Evolutionary conservation across 2,329 filamentous ascomycete genomes (phyloP), one percentile per base, ranked within the genome.

Genomic region (Epichloe glyceriae): DNA sequence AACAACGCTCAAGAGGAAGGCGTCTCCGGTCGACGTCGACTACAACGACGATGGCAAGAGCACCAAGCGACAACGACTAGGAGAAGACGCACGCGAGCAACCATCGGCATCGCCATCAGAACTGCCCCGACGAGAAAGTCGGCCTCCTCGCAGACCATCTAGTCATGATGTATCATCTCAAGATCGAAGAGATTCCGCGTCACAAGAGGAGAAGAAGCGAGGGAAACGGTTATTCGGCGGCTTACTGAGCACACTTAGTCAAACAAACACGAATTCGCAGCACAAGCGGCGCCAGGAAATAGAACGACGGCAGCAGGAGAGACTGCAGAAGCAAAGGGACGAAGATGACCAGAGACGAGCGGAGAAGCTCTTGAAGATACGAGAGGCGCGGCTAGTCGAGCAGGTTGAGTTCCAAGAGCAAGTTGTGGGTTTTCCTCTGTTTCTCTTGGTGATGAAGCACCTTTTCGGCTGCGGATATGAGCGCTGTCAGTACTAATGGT

Each of bases 181-280:
- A 14, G 59, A 62, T 50, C 55, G 60, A 50, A 56, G 56, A 40
- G 57, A 50, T 41, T 51, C 56, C 7, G 63, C 61, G 39, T 61
- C 59, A 6, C 65, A 82, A 52, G 86, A 94, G 60, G 91, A 97
- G 64, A 88, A 83, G 66, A 88, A 86, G 64, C 84, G 91, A 38
- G 86, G 87, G 20, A 85, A 86, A 66, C 79, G 91, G 49, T 74
- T 97, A 54, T 96, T 96, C 63, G 90, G 91, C 54, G 86, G 84
- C 37, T 70, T 94, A 51, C 72, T 93, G 53, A 86, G 77, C 64
- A 88, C 85, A 38, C 75, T 95, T 53, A 88, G 84, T 66, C 86
- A 91, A 68, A 83, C 78, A 60, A 76, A 76, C 62, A 78, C 73
- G 57, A 74, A 63, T 70, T 74, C 70, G 57, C 79, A 74, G 72